These are phyloP conservation scores for Nannizzia gypsea DNA, from an alignment of 2,329 filamentous ascomycete species.

Conservation along the genomic window DNA sequence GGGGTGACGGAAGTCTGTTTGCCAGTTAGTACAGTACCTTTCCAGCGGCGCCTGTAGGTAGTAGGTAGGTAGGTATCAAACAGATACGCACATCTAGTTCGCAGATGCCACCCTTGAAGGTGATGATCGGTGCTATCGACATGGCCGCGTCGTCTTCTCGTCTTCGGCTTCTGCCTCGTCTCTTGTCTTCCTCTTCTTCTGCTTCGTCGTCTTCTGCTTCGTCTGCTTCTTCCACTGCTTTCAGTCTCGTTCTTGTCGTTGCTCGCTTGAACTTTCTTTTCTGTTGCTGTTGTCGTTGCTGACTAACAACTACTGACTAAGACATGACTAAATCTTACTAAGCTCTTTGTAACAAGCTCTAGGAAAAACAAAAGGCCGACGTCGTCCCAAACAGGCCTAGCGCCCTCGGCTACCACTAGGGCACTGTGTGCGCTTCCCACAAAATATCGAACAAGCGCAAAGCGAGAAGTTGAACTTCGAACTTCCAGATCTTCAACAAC, in stretches of 20 bases:
- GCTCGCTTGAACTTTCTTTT: not conserved
- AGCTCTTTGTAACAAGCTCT: no score
- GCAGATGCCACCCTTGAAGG: conserved; percentile 91
- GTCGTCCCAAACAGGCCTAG: conserved; percentile 25
- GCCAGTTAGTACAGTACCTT: not conserved
- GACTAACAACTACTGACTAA: not conserved
- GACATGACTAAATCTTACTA: not conserved
- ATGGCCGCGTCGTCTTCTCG: conserved; percentile 38
- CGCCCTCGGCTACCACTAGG: conserved; percentile 31
- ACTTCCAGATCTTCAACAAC: conserved; percentile 25
- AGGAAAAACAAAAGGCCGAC: not conserved
- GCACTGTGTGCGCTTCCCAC: conserved; percentile 29
- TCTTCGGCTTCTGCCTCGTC: not conserved
- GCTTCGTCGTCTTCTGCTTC: not conserved
- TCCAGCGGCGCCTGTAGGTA: not conserved
- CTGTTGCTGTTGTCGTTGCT: not conserved
- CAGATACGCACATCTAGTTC: conserved; percentile 58
- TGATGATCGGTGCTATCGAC: conserved; percentile 78
- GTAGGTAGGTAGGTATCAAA: not conserved
- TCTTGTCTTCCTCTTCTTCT: not conserved
- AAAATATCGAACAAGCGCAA: conserved; percentile 30
- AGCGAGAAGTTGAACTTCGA: conserved; percentile 8
- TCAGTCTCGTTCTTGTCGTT: not conserved
- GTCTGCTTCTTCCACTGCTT: not conserved
- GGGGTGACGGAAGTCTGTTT: conserved; percentile 45